phyloP scores from a whole-genome alignment of 2,329 filamentous ascomycete genomes.

The Esteya vermicola region DNA sequence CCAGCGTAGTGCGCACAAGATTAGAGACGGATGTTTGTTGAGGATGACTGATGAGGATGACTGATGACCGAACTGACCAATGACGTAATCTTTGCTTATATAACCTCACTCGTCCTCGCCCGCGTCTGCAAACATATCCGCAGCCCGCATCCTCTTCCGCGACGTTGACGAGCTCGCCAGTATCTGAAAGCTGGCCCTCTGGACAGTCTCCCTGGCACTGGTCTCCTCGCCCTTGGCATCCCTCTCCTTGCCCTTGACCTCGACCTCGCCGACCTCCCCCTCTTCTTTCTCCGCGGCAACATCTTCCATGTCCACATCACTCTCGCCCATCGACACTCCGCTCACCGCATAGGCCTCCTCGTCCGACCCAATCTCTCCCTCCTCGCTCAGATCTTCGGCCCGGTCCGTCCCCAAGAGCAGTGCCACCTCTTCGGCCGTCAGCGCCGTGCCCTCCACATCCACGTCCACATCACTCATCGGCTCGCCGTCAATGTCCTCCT shows the following conservation, averaged over 20 bases:
- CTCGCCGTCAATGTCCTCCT: conserved; percentile 28
- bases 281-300: neutral
- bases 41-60: neutral
- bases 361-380: conserved; percentile 10
- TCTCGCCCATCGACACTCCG: neutral
- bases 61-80: too few species aligned
- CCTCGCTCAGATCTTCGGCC: conserved; percentile 9
- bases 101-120: conserved; percentile 22
- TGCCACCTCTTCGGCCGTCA: conserved; percentile 19
- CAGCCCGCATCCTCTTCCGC: conserved; percentile 56
- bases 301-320: neutral
- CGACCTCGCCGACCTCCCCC: conserved; percentile 1
- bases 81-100: too few species aligned
- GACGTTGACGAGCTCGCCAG: conserved; percentile 16
- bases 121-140: conserved; percentile 78
- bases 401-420: conserved; percentile 4
- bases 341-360: conserved; percentile 7
- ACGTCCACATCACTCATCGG: conserved; percentile 25
- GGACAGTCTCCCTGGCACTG: neutral
- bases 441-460: conserved; percentile 18
- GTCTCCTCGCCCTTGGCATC: neutral
- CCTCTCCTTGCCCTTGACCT: neutral
- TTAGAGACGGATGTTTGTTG: too few species aligned
- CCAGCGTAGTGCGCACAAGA: too few species aligned
- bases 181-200: conserved; percentile 14